Conservation (phyloP, 495 filamentous ascomycete genomes). For the Hypoxylon fragiforme region DNA sequence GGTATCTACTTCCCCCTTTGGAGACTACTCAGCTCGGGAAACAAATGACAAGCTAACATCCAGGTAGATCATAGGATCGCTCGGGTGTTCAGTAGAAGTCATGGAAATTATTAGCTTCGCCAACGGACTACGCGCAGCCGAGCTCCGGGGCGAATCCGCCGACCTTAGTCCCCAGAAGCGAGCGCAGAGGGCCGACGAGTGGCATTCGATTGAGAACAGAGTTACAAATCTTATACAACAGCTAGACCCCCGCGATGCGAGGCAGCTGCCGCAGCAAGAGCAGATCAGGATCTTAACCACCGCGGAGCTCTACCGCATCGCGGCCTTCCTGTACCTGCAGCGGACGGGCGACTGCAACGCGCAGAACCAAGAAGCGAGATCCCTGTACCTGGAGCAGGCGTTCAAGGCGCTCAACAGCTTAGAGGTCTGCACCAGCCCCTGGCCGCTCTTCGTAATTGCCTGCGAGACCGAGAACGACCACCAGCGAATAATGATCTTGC, state of each 20-base stretch:
- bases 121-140: conserved; percentile 36
- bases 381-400: conserved; percentile 33
- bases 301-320: conserved; percentile 42
- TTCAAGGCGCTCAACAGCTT: conserved; percentile 30
- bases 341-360: conserved; percentile 30
- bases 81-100: conserved; percentile 41
- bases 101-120: conserved; percentile 40
- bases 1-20: conserved; percentile 17
- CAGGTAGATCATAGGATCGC: conserved; percentile 41
- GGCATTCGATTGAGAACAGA: conserved; percentile 28
- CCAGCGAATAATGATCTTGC: conserved; percentile 39
- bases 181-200: conserved; percentile 26
- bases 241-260: conserved; percentile 26
- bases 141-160: conserved; percentile 19
- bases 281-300: conserved; percentile 35
- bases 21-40: background rate
- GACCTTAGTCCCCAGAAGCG: conserved; percentile 20
- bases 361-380: conserved; percentile 31
- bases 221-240: conserved; percentile 31
- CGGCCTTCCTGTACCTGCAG: conserved; percentile 38
- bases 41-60: conserved; percentile 25
- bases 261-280: conserved; percentile 21
- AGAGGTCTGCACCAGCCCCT: conserved; percentile 41
- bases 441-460: conserved; percentile 43
- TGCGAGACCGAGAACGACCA: conserved; percentile 42